Evolutionary conservation across 2,329 filamentous ascomycete genomes (phyloP).

Genomic region (Blumeria hordei): DNA sequence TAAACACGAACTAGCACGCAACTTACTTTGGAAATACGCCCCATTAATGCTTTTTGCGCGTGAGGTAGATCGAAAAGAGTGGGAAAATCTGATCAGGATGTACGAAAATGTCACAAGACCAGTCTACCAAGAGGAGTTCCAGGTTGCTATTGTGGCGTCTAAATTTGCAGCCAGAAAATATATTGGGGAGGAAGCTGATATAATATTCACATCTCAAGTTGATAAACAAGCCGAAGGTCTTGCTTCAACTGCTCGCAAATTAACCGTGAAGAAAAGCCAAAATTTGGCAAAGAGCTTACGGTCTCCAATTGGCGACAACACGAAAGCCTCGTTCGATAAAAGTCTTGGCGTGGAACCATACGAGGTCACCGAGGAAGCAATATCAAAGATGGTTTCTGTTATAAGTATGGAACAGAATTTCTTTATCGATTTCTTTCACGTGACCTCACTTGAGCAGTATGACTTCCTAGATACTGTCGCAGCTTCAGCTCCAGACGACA

Average conservation of each 20-base stretch:
- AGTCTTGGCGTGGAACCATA: constrained; percentile 42
- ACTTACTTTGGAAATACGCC: constrained; percentile 66
- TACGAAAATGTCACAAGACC: constrained; percentile 58
- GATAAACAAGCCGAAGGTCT: constrained; percentile 72
- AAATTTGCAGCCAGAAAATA: constrained; percentile 55
- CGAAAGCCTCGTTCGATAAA: constrained; percentile 28
- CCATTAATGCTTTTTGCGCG: constrained; percentile 71
- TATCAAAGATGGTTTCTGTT: constrained; percentile 62
- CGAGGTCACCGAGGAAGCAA: constrained; percentile 55
- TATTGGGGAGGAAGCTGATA: constrained; percentile 51
- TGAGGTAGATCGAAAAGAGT: constrained; percentile 60
- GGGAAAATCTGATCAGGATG: constrained; percentile 53
- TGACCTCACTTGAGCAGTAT: constrained; percentile 55
- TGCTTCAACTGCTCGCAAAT: constrained; percentile 55
- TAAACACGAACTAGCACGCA: constrained; percentile 48
- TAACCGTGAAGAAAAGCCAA: constrained; percentile 85
- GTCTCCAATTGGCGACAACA: constrained; percentile 36
- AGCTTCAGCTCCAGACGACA: constrained; percentile 36
- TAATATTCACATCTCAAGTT: constrained; percentile 63
- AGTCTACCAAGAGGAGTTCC: constrained; percentile 63
- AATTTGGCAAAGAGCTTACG: constrained; percentile 55
- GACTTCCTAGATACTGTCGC: constrained; percentile 69
- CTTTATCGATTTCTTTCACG: constrained; percentile 87
- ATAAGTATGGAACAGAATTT: constrained; percentile 94
- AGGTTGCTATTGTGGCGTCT: constrained; percentile 53